Conservation (phyloP, 352 stramenopile genomes). For the Globisporangium heterothallicum region DNA sequence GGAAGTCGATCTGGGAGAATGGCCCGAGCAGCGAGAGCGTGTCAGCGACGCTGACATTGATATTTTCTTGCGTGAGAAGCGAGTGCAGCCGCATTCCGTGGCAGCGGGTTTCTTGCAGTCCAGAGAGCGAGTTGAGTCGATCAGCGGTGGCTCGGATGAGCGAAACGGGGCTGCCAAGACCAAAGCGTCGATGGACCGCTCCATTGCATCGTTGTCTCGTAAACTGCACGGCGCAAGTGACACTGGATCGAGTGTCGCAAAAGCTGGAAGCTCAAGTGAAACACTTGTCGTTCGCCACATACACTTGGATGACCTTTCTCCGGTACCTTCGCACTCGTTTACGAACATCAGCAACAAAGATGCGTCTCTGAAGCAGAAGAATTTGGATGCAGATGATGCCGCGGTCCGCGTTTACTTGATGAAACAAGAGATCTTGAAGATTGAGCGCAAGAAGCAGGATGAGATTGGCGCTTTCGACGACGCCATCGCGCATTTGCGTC, state of each 20-base stretch:
- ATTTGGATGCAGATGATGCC: slow-evolving; percentile 42
- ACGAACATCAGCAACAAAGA: neutral
- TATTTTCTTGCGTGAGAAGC: slow-evolving; percentile 54
- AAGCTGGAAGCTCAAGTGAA: neutral
- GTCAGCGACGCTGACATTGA: slow-evolving; percentile 79
- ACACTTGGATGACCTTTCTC: slow-evolving; percentile 6
- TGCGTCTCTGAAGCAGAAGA: neutral
- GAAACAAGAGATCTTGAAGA: slow-evolving; percentile 56
- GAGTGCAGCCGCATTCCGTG: slow-evolving; percentile 32
- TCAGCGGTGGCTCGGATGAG: neutral
- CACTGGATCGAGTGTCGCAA: neutral
- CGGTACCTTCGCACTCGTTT: neutral
- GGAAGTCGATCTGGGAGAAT: slow-evolving; percentile 70
- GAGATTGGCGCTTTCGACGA: slow-evolving; percentile 81
- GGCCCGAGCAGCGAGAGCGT: slow-evolving; percentile 84
- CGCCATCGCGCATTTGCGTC: slow-evolving; percentile 83
- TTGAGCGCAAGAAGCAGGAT: slow-evolving; percentile 60
- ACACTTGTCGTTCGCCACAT: slow-evolving; percentile 11
- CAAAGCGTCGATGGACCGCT: slow-evolving; percentile 21
- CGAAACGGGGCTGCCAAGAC: neutral
- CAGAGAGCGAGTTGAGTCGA: slow-evolving; percentile 4
- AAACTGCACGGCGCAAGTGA: slow-evolving; percentile 16
- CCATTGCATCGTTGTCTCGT: slow-evolving; percentile 25
- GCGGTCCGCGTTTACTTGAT: slow-evolving; percentile 46
- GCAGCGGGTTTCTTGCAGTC: slow-evolving; percentile 4